These are phyloP conservation scores for Boletus subparvulus DNA, from an alignment of 768 basidiomycete genomes.

Conservation along the genomic window DNA sequence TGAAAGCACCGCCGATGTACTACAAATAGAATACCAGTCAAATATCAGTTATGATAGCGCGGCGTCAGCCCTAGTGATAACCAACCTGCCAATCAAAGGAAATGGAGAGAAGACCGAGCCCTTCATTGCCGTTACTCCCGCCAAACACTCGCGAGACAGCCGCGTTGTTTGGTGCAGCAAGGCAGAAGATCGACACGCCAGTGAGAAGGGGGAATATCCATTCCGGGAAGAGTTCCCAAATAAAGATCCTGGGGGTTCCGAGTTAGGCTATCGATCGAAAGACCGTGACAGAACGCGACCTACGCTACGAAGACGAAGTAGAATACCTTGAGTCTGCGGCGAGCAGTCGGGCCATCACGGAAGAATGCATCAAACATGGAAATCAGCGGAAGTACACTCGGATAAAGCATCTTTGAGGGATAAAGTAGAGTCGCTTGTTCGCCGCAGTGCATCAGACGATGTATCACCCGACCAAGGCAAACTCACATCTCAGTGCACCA, in stretches of 20 bases:
- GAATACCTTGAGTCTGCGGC: conserved; percentile 40
- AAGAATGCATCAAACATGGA: conserved; percentile 39
- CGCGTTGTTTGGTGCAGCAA: conserved; percentile 49
- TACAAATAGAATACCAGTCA: no score
- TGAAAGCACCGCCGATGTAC: conserved; percentile 31
- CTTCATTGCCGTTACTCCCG: conserved; percentile 62
- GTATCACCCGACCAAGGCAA: neutral
- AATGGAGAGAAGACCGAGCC: conserved; percentile 57
- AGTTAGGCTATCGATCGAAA: neutral
- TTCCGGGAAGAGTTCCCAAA: conserved; percentile 28
- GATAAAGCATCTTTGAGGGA: conserved; percentile 44
- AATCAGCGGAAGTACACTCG: conserved; percentile 28
- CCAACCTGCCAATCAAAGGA: conserved; percentile 61
- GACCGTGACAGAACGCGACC: conserved; percentile 25
- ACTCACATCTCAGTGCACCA: conserved; percentile 49
- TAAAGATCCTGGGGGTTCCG: conserved; percentile 32
- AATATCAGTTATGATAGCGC: neutral
- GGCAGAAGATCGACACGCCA: conserved; percentile 61
- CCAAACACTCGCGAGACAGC: conserved; percentile 58
- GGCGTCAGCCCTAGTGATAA: conserved; percentile 15
- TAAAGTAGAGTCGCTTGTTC: conserved; percentile 38
- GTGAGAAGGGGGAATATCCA: conserved; percentile 58
- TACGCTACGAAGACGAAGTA: conserved; percentile 30
- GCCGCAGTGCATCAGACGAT: neutral
- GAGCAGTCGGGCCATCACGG: conserved; percentile 38